A percentile compares a stretch with the other conserved stretches of the same genome.
Conservation (phyloP, 768 basidiomycete species). For the Leccinum boreale region DNA sequence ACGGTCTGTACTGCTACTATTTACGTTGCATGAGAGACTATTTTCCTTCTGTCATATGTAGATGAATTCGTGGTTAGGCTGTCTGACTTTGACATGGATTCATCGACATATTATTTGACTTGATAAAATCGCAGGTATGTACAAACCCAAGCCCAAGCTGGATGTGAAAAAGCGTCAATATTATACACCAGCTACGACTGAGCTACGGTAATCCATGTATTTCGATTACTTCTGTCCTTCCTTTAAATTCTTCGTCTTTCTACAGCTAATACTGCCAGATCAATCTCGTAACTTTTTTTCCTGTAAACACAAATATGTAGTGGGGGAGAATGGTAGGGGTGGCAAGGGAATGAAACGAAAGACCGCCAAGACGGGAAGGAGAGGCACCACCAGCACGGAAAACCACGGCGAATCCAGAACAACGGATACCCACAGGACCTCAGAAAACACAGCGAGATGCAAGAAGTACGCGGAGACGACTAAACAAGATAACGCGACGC, state of each 20-base stretch:
- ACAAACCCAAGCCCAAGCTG: not conserved
- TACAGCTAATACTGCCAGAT: constrained; percentile 29
- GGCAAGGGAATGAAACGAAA: constrained; percentile 7
- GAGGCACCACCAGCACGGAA: constrained; percentile 12
- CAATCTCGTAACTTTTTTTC: constrained; percentile 21
- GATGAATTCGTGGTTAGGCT: not conserved
- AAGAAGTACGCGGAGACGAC: constrained; percentile 21
- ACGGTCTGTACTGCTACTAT: not conserved
- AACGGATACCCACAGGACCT: constrained; percentile 19
- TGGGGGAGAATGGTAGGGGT: not conserved
- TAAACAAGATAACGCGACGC: constrained; percentile 30
- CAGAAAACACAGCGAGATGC: constrained; percentile 21
- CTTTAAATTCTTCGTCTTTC: constrained; percentile 19
- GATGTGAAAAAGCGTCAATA: constrained; percentile 16
- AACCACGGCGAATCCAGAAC: constrained; percentile 18
- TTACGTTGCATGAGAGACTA: not conserved
- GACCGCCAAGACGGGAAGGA: constrained; percentile 2
- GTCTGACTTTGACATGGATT: not conserved
- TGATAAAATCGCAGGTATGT: not conserved
- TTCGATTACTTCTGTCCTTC: constrained; percentile 34
- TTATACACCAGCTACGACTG: constrained; percentile 29
- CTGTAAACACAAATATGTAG: constrained; percentile 22
- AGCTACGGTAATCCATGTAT: constrained; percentile 24
- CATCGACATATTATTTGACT: not conserved
- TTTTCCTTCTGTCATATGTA: not conserved